phyloP scores from a whole-genome alignment of 257 asterid species.

The Solanum boliviense region DNA sequence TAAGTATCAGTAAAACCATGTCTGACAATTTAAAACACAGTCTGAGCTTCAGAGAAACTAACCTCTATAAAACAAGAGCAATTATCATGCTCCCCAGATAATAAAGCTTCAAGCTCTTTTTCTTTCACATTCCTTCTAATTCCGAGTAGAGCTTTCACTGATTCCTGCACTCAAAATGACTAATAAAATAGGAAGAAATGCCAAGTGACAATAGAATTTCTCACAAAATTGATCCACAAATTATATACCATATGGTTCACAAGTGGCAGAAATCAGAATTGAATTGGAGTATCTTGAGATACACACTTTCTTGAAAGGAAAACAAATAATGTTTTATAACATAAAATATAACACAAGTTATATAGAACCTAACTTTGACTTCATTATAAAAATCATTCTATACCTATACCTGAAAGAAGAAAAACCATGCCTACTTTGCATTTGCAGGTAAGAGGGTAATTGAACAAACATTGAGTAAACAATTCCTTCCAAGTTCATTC shows the following conservation, averaged over 20 bases:
- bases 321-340: background rate
- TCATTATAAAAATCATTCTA: background rate
- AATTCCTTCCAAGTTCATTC: background rate
- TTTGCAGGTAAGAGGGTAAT: background rate
- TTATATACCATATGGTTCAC: background rate
- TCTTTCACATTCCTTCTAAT: conserved; percentile 62
- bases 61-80: conserved; percentile 95
- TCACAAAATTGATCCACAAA: background rate
- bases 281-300: background rate
- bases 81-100: conserved; percentile 77
- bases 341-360: background rate
- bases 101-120: conserved; percentile 86
- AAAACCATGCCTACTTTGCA: background rate
- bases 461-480: background rate
- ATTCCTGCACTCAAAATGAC: conserved; percentile 46
- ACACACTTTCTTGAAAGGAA: background rate
- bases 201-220: background rate
- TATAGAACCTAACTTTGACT: background rate
- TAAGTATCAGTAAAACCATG: background rate
- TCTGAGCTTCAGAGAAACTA: background rate
- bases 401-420: background rate
- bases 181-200: background rate
- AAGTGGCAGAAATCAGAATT: background rate
- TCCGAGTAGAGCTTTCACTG: conserved; percentile 50
- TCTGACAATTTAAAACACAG: background rate